Percentiles rank a stretch among this genome's conserved stretches.
These are phyloP conservation scores for Tricholoma terreum DNA, from an alignment of 768 basidiomycete genomes.

Conservation along the genomic window DNA sequence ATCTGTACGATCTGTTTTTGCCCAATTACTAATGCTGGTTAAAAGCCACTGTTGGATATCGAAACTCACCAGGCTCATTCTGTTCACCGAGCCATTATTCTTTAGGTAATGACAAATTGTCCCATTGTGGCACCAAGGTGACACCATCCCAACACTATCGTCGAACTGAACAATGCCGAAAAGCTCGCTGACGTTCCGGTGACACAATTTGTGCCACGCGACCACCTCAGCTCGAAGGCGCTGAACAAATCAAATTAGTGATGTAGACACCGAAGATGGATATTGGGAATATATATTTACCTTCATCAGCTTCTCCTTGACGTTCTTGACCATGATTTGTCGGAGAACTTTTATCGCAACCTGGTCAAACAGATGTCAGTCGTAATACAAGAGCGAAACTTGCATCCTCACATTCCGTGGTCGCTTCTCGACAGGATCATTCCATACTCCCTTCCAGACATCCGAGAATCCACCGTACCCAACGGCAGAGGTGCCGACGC, in stretches of 20 bases:
- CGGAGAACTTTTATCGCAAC: conserved; percentile 60
- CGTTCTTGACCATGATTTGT: conserved; percentile 46
- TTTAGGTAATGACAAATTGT: conserved; percentile 50
- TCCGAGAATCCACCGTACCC: conserved; percentile 58
- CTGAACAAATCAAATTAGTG: conserved; percentile 23
- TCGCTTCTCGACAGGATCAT: conserved; percentile 40
- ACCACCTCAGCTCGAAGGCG: conserved; percentile 54
- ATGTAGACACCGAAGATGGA: neutral
- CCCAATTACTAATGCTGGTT: neutral
- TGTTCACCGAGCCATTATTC: conserved; percentile 37
- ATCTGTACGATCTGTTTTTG: conserved; percentile 47
- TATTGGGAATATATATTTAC: conserved; percentile 22
- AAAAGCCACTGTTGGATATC: too few species aligned
- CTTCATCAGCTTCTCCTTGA: conserved; percentile 51
- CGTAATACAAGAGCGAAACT: conserved; percentile 1
- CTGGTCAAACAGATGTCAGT: conserved; percentile 25
- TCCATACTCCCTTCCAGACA: conserved; percentile 59
- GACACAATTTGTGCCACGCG: conserved; percentile 57
- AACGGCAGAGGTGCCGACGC: conserved; percentile 44
- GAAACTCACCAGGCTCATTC: conserved; percentile 44
- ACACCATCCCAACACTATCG: conserved; percentile 59
- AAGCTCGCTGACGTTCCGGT: conserved; percentile 52
- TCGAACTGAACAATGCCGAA: conserved; percentile 52
- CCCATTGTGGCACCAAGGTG: conserved; percentile 62
- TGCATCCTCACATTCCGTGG: conserved; percentile 25